Evolutionary conservation across 73 alveolate genomes (phyloP).

Genomic region (Uronychia setigera): DNA sequence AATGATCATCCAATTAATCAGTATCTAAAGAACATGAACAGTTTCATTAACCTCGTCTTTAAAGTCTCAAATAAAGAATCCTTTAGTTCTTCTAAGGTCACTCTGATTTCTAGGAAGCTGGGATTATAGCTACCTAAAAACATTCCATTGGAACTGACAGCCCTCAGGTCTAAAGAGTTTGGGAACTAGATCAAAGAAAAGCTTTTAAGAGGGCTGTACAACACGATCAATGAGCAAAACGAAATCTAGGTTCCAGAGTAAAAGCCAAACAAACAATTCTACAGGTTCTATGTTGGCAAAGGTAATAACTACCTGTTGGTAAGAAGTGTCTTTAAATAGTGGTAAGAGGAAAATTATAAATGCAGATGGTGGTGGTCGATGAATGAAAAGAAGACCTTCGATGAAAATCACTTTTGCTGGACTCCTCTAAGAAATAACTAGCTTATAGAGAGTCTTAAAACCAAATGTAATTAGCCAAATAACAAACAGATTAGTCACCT

Average conservation of each 20-base stretch:
- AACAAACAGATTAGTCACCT: neutral
- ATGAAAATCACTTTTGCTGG: neutral
- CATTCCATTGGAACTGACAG: neutral
- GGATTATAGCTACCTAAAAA: neutral
- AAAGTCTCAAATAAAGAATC: neutral
- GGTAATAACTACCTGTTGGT: neutral
- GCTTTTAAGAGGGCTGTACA: neutral
- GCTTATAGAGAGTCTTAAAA: neutral
- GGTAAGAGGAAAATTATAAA: neutral
- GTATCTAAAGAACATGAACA: neutral
- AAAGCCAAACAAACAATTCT: neutral
- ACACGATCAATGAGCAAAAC: neutral
- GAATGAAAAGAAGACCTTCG: neutral
- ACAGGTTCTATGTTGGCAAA: neutral
- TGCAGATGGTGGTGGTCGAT: slow-evolving; percentile 5
- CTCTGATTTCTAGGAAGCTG: neutral
- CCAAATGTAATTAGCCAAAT: neutral
- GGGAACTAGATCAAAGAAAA: neutral
- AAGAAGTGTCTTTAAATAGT: neutral
- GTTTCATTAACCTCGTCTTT: neutral
- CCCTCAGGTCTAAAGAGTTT: neutral
- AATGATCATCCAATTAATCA: neutral
- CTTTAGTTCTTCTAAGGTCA: neutral
- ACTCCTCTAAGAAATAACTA: neutral
- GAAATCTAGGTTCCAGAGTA: neutral